Percentiles rank a stretch among this genome's conserved stretches.
These are phyloP conservation scores for Skeletonema menzelii DNA, from an alignment of 108 stramenopile genomes.

Conservation along the genomic window DNA sequence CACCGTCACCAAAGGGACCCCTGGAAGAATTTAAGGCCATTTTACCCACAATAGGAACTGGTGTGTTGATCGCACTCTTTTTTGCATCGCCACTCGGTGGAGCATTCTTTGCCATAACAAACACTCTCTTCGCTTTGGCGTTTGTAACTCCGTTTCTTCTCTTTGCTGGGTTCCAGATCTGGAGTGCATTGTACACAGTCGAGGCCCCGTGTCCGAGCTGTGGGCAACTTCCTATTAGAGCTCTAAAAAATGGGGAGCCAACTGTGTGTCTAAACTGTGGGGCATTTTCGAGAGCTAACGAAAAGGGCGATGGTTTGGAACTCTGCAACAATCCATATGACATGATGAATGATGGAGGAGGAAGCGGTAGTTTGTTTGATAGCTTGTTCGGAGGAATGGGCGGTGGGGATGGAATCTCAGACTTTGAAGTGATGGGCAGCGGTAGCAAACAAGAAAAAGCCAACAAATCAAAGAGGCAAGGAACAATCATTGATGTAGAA, in stretches of 20 bases:
- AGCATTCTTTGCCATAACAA: slow-evolving; percentile 70
- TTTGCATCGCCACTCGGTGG: slow-evolving; percentile 74
- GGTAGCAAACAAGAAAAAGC: slow-evolving; percentile 20
- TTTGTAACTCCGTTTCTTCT: slow-evolving; percentile 58
- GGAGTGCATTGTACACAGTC: slow-evolving; percentile 67
- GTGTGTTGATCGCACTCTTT: slow-evolving; percentile 41
- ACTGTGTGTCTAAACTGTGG: slow-evolving; percentile 74
- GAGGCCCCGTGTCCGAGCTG: slow-evolving; percentile 71
- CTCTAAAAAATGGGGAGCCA: slow-evolving; percentile 54
- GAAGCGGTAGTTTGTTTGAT: slow-evolving; percentile 48
- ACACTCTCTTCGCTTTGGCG: slow-evolving; percentile 62
- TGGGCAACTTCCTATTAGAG: slow-evolving; percentile 50
- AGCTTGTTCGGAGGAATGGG: slow-evolving; percentile 34
- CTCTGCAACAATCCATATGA: slow-evolving; percentile 51
- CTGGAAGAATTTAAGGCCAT: slow-evolving; percentile 30
- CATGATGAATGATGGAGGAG: slow-evolving; percentile 44
- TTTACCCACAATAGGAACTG: slow-evolving; percentile 37
- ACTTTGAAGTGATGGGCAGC: slow-evolving; percentile 30
- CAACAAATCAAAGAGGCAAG: slow-evolving; percentile 49
- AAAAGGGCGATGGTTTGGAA: slow-evolving; percentile 47
- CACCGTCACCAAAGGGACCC: slow-evolving; percentile 29
- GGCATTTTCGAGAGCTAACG: slow-evolving; percentile 47
- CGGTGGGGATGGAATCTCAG: slow-evolving; percentile 25
- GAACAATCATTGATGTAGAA: slow-evolving; percentile 78
- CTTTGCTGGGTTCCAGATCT: slow-evolving; percentile 58